Evolutionary conservation across 2,329 filamentous ascomycete genomes (phyloP), one percentile per base, ranked within the genome.

Genomic region (Rachicladosporium sp.): DNA sequence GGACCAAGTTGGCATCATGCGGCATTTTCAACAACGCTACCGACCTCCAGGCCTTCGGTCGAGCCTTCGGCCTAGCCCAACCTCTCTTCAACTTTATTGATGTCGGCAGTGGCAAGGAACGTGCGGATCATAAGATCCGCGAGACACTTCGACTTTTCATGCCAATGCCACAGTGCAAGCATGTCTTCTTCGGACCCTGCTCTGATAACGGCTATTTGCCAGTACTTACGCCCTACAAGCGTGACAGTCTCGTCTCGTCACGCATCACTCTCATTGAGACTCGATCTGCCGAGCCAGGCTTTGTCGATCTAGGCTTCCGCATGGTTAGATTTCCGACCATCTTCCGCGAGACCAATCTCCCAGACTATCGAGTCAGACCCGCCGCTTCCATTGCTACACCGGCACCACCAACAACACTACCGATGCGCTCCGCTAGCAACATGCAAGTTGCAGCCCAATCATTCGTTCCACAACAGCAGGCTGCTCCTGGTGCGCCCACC

Each of bases 41-140:
- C 23, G 63, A 68, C 33, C 50, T 69, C 15, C 54, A 59, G 11
- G 50, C 50, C 4, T 70, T 70, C 46, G 61, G 60, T 5, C 60
- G 65, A 35, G 53, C 56, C 27, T 70, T 68, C 50, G 64, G 55
- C 38, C 54, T 61, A 36, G 61, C 65, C 34, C 63, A 67, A 42
- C 56, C 63, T 13, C 53, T 68, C 4, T 67, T 67, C 59, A 64
- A 54, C 57, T 62, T 67, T 54, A 57, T 68, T 39, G 66, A 69
- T 46, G 65, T 68, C 27, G 66, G 66, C 12, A 55, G 55, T 38
- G 65, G 64, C 15, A 68, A 68, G 41, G 66, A 68, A 45, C 54
- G 50, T 23, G 65, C 65, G 33, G 66, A 68, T 44, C 61, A 67
- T 50, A 68, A 67, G 43, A 59, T 68, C 13, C 42, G 47, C 56